Conservation (phyloP, 208 protist genomes). For the Perkinsela sp. region DNA sequence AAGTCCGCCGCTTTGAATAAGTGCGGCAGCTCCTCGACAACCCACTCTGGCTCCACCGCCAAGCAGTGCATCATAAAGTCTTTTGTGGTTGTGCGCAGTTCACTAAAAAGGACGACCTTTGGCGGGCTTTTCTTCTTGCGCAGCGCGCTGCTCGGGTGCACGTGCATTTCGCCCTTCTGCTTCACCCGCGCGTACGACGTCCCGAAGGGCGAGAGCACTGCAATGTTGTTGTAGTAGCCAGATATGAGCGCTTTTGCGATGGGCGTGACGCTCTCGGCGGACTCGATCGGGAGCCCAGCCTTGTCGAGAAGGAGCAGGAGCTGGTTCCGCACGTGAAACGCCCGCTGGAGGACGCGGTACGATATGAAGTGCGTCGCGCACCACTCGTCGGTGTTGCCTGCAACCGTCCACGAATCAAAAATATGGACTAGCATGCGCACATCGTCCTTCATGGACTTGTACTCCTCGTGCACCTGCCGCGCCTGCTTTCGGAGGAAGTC, state of each 20-base stretch:
- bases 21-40: background rate
- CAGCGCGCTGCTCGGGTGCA: background rate
- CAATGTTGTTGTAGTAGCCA: conserved; percentile 64
- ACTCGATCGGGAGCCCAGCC: conserved; percentile 4
- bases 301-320: conserved; percentile 24
- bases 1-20: background rate
- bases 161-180: background rate
- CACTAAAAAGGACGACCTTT: background rate
- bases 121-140: background rate
- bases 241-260: conserved; percentile 35
- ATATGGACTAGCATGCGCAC: conserved; percentile 38
- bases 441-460: conserved; percentile 48
- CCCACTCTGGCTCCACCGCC: background rate
- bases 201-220: conserved; percentile 10
- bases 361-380: conserved; percentile 38
- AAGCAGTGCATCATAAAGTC: background rate
- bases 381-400: conserved; percentile 23
- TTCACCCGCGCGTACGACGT: background rate
- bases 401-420: conserved; percentile 47
- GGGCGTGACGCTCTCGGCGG: conserved; percentile 8
- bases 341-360: conserved; percentile 22
- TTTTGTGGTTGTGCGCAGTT: background rate
- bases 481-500: conserved; percentile 22
- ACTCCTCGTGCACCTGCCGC: conserved; percentile 25
- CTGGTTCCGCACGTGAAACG: conserved; percentile 50